These are phyloP conservation scores for Laetiporus sulphureus DNA, from an alignment of 1,284 basidiomycete genomes.

Conservation along the genomic window DNA sequence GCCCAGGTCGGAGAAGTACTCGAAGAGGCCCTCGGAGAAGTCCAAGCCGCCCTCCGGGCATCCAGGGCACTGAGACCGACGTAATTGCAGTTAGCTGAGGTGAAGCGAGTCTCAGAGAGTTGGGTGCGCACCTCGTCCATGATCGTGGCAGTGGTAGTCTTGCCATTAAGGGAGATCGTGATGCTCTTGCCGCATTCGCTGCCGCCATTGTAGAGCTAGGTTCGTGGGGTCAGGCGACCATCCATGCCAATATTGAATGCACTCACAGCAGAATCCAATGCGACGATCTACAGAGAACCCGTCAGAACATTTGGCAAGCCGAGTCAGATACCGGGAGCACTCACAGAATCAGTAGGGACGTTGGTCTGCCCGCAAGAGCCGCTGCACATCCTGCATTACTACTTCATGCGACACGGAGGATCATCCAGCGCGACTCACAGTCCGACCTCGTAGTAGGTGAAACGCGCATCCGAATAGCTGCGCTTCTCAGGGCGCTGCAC, in stretches of 20 bases:
- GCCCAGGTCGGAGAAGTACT: slow-evolving; percentile 39
- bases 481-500: slow-evolving; percentile 17
- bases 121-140: slow-evolving; percentile 58
- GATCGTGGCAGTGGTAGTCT: slow-evolving; percentile 55
- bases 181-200: slow-evolving; percentile 63
- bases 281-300: slow-evolving; percentile 11
- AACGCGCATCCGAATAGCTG: neutral
- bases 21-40: slow-evolving; percentile 71
- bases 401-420: too few relatives aligned
- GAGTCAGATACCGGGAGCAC: slow-evolving; percentile 20
- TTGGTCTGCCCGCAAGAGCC: slow-evolving; percentile 52
- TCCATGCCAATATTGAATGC: slow-evolving; percentile 8
- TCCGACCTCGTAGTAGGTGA: neutral
- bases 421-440: too few relatives aligned
- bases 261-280: slow-evolving; percentile 12
- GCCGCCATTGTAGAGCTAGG: slow-evolving; percentile 43
- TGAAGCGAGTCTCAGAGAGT: too few relatives aligned
- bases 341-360: slow-evolving; percentile 41
- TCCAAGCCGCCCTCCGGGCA: slow-evolving; percentile 75
- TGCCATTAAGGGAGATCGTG: slow-evolving; percentile 59
- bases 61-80: slow-evolving; percentile 58
- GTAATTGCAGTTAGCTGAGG: too few relatives aligned
- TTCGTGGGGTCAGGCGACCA: slow-evolving; percentile 24
- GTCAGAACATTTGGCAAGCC: neutral
- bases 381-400: slow-evolving; percentile 21